These are phyloP conservation scores for Trametes hirsuta DNA, from an alignment of 1,284 basidiomycete genomes.

Conservation along the genomic window DNA sequence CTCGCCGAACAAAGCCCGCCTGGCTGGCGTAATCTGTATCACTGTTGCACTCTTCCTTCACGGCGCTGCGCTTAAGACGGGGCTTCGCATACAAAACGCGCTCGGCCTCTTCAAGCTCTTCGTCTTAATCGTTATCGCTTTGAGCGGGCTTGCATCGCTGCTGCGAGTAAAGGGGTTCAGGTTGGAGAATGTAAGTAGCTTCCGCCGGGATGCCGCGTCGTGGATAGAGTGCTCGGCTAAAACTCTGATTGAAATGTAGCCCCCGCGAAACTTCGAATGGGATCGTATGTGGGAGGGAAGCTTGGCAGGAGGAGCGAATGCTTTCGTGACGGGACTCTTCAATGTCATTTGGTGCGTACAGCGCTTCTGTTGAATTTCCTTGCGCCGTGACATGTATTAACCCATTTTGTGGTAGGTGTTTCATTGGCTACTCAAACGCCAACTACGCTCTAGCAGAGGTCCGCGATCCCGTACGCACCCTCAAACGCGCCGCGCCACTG, in stretches of 20 bases:
- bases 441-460: conserved; percentile 75
- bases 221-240: no score
- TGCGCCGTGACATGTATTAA: background rate
- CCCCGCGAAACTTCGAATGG: conserved; percentile 57
- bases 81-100: conserved; percentile 66
- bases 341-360: conserved; percentile 62
- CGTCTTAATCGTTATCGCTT: conserved; percentile 56
- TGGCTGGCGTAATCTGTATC: conserved; percentile 50
- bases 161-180: conserved; percentile 49
- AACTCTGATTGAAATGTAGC: conserved; percentile 11
- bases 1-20: conserved; percentile 26
- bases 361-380: background rate
- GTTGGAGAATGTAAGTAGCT: conserved; percentile 46
- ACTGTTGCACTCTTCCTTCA: conserved; percentile 64
- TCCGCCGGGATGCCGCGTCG: background rate
- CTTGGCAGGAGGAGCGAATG: conserved; percentile 47
- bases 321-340: conserved; percentile 64
- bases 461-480: conserved; percentile 64
- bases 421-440: conserved; percentile 69
- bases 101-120: conserved; percentile 69
- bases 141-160: conserved; percentile 65
- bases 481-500: conserved; percentile 66
- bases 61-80: conserved; percentile 55
- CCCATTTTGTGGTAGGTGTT: conserved; percentile 50
- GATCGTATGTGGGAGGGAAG: conserved; percentile 59